These are phyloP conservation scores for Catharanthus roseus DNA, from an alignment of 257 asterid species.

Conservation along the genomic window DNA sequence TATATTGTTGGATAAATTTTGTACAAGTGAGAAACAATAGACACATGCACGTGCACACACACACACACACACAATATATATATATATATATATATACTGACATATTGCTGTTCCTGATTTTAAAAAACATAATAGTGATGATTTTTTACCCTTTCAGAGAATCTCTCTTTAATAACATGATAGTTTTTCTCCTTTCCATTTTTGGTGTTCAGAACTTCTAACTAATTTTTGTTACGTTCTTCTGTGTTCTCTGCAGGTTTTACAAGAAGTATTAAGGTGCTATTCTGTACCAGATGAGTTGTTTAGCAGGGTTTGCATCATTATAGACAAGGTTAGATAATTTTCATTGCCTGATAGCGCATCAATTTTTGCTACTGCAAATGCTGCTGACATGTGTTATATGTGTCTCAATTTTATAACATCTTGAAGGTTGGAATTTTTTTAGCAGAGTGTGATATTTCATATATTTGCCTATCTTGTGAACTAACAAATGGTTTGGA, in stretches of 20 bases:
- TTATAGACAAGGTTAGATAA: constrained; percentile 79
- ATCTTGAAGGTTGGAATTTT: background rate
- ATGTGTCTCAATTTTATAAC: background rate
- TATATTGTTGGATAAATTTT: background rate
- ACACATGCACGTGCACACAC: too few relatives aligned
- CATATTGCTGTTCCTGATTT: background rate
- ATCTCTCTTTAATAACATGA: background rate
- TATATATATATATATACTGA: background rate
- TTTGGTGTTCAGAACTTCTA: background rate
- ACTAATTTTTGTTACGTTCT: constrained; percentile 3
- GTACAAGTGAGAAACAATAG: constrained; percentile 1
- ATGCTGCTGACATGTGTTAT: background rate
- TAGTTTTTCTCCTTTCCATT: background rate
- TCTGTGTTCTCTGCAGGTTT: constrained; percentile 50
- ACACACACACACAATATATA: too few relatives aligned
- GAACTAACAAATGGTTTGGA: background rate
- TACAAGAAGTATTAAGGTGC: constrained; percentile 83
- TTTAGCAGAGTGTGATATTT: background rate
- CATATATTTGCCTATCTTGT: background rate
- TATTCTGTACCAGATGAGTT: constrained; percentile 68
- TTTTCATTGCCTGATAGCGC: constrained; percentile 10
- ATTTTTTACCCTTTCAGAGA: background rate
- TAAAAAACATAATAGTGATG: background rate
- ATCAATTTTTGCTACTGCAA: constrained; percentile 8
- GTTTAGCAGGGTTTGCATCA: constrained; percentile 84